Conservation (phyloP, 768 basidiomycete genomes). For the Cystoderma amianthinum region DNA sequence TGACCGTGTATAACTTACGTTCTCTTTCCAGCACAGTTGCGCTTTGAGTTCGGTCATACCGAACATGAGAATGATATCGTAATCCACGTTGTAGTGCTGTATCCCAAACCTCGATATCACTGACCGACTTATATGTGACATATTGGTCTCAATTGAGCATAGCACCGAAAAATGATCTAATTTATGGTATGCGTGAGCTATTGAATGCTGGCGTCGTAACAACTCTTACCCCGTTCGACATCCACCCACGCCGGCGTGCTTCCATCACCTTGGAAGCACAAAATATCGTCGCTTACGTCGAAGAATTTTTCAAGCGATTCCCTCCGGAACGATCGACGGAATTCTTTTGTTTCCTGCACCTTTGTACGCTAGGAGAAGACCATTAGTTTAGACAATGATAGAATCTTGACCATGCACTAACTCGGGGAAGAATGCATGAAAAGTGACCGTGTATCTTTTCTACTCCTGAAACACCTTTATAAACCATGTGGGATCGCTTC, state of each 20-base stretch:
- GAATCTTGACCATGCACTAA: slow-evolving; percentile 11
- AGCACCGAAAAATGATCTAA: no score
- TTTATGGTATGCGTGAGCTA: no score
- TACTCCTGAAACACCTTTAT: slow-evolving; percentile 27
- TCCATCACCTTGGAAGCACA: neutral
- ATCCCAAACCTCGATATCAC: neutral
- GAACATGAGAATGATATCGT: slow-evolving; percentile 41
- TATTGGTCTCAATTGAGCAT: no score
- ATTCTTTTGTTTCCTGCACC: neutral
- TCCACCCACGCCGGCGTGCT: neutral
- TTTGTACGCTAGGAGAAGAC: neutral
- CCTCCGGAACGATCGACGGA: neutral
- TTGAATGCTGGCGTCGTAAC: no score
- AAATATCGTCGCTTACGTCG: neutral
- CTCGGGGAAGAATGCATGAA: slow-evolving; percentile 33
- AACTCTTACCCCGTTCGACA: neutral
- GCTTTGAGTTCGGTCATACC: slow-evolving; percentile 49
- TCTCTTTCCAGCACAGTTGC: slow-evolving; percentile 43
- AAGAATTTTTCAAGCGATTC: neutral
- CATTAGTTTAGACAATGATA: neutral
- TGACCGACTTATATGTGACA: no score
- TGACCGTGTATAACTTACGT: slow-evolving; percentile 22
- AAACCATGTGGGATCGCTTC: slow-evolving; percentile 21
- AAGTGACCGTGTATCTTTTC: slow-evolving; percentile 31
- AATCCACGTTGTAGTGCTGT: slow-evolving; percentile 23